phyloP scores from a whole-genome alignment of 2,329 filamentous ascomycete species.

The Colletotrichum gigasporum region DNA sequence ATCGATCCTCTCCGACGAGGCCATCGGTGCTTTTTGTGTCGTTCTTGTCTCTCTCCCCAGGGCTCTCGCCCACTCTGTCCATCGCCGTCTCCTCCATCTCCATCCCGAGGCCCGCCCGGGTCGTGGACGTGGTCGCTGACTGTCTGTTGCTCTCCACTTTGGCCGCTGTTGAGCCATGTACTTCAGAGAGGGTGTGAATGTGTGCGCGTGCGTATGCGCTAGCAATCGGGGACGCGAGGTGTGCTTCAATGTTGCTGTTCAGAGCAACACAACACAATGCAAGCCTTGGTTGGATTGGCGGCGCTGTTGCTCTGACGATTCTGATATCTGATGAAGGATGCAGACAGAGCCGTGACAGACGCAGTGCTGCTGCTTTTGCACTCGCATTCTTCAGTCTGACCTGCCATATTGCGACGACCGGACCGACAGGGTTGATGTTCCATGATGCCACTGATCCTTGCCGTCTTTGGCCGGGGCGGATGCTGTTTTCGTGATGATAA shows the following conservation, averaged over 20 bases:
- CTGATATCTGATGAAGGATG: slow-evolving; percentile 31
- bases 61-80: too few species aligned
- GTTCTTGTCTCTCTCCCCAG: slow-evolving; percentile 8
- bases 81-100: too few species aligned
- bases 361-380: slow-evolving; percentile 24
- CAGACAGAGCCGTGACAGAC: slow-evolving; percentile 17
- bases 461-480: slow-evolving; percentile 26
- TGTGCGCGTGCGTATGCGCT: slow-evolving; percentile 1
- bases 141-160: neutral
- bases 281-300: slow-evolving; percentile 1
- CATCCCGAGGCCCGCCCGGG: neutral
- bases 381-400: slow-evolving; percentile 31
- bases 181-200: neutral
- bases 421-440: slow-evolving; percentile 32
- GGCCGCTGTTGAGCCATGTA: neutral
- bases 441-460: slow-evolving; percentile 30
- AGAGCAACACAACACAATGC: slow-evolving; percentile 2
- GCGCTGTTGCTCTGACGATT: slow-evolving; percentile 17
- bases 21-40: slow-evolving; percentile 3
- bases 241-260: slow-evolving; percentile 15
- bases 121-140: too few species aligned
- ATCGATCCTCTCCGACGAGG: slow-evolving; percentile 8
- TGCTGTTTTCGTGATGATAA: slow-evolving; percentile 30
- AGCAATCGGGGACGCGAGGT: slow-evolving; percentile 9
- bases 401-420: slow-evolving; percentile 30